Base-by-base conservation (phyloP, 768 basidiomycete species). In the Roridomyces roridus region DNA sequence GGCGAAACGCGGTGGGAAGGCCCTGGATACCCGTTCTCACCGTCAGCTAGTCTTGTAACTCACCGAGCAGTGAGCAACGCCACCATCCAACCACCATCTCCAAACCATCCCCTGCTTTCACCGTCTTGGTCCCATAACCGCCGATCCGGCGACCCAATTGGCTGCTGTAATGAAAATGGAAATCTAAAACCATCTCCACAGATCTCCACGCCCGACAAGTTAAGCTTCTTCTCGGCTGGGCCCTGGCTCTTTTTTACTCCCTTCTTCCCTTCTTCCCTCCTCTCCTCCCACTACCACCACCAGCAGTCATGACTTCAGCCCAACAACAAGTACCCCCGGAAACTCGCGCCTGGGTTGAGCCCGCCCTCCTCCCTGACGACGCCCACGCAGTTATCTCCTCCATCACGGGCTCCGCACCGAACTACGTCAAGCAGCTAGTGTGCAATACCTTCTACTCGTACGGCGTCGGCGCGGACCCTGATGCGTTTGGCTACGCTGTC, bases 401-500 rank as follows among this genome's bases (percentile, higher is more conserved):
- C 25, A 85, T 89, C 64, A 68, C 73, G n/a, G 89, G 89, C 5
- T 89, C 87, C 62, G 86, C 81, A 5, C 79, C 87, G 1, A 72
- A 77, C 62, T 81, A 77, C 61, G 80, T 87, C 51, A 90, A 90
- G 63, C 86, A 85, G 57, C 78, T 91, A 52, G 84, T 80, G 53
- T 76, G 83, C 60, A 89, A 89, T 70, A 87, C 85, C 0, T 85
- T 85, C 68, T 81, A 81, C 55, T 77, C 82, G 20, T 91, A 90
- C 59, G 89, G 89, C n/a, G 85, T 89, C 18, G 88, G 87, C 14
- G 9, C 42, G 10, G 77, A 79, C 50, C 77, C 79, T 51, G 82
- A 85, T 17, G 81, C 77, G 48, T 90, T 90, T 44, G 89, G 84
- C 5, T 77, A 85, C 63, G 73, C 74, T 41, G 83, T 88, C 29